Base-by-base conservation (phyloP, 2,329 filamentous ascomycete species). In the Thelonectria blattea region DNA sequence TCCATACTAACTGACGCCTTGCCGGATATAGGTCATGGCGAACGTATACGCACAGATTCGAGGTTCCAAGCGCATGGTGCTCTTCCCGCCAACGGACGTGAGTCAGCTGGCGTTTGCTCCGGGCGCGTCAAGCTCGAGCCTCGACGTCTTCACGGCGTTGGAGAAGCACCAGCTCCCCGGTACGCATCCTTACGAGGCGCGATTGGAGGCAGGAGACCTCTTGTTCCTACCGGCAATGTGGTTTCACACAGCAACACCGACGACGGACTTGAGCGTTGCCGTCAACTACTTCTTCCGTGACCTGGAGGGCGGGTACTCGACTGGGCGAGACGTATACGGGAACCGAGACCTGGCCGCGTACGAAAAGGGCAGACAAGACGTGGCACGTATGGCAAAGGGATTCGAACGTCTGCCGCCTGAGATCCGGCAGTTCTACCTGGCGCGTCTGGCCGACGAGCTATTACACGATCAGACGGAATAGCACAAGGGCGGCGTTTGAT, bases 271-370 rank as follows among this genome's bases (percentile, higher is more conserved):
- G 61, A 93, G 91, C 67, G 81, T 96, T 8, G 91, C 91, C 1
- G 88, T 97, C n/a, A 97, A 97, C 72, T 85, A 94, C 27, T 97
- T 97, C 79, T 97, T 96, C 78, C 86, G 88, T 45, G 89, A 88
- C 62, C 79, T 95, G 10, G 79, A 87, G 3, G 78, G 73, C 3
- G 87, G 85, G 1, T 95, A 95, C 73, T 87, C 91, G 1, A 74
- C 83, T 1, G 92, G 93, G 1, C 85, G 88, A 65, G 93, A 97
- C 73, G 89, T 96, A 0, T 97, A 97, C 72, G 93, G 91, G 1
- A 97, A 96, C 72, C 83, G 92, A 41, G 93, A 97, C 74, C 75
- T 97, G 51, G 89, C 90, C 41, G 90, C 89, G 1, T 96, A 96
- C 72, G 92, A 96, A 73, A 92, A 91, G 69, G 91, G 90, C 0